Conservation (phyloP, 306 rosid species). For the Cucurbita argyrosperma region DNA sequence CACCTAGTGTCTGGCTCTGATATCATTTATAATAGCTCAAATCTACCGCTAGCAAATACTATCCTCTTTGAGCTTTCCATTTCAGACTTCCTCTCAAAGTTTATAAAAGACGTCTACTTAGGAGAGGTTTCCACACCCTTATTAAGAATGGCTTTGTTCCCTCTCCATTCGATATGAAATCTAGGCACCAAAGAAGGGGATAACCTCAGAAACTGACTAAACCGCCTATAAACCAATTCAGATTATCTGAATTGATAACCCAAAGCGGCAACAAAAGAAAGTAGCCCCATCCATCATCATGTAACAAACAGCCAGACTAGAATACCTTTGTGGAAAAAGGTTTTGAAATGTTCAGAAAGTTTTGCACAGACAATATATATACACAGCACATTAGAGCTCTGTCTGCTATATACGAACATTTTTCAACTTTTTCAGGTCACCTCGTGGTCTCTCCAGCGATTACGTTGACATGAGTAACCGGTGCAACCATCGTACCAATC, state of each 20-base stretch:
- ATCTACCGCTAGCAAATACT: no score
- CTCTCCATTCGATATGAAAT: no score
- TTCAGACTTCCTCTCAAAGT: no score
- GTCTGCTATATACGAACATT: neutral
- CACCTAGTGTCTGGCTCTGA: fast-evolving
- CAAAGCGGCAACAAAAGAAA: neutral
- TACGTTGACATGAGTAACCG: slow-evolving; percentile 5
- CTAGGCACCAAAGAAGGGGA: neutral
- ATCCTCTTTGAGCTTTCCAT: no score
- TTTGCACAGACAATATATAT: slow-evolving; percentile 6
- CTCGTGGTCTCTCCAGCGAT: neutral
- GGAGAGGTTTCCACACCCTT: no score
- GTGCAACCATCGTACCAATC: slow-evolving; percentile 22
- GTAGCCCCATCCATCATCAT: neutral
- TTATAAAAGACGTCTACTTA: no score
- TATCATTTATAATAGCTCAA: no score
- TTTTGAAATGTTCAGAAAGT: slow-evolving; percentile 6
- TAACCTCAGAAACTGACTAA: neutral
- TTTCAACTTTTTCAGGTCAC: neutral
- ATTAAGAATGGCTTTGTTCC: no score
- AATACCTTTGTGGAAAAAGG: neutral
- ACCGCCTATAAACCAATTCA: neutral
- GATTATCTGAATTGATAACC: neutral
- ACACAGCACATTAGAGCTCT: slow-evolving; percentile 3
- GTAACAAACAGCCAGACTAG: neutral